Base-by-base conservation (phyloP, 2,329 filamentous ascomycete genomes). In the Pseudogymnoascus sp. region DNA sequence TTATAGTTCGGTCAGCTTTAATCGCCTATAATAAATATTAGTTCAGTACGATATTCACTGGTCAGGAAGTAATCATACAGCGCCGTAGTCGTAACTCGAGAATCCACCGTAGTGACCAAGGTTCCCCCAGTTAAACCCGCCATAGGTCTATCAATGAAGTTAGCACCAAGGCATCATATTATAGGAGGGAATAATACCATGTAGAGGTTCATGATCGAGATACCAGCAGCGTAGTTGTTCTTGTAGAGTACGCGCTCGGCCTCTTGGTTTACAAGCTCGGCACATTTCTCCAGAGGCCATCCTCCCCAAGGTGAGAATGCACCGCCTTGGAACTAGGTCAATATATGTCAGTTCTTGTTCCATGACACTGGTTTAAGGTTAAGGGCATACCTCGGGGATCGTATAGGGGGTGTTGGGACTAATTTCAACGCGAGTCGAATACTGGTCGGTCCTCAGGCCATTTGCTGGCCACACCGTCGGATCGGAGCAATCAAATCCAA, bases 71-170 rank as follows among this genome's bases (percentile, higher is more conserved):
- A 21, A 33, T 12, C 49, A 55, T 55, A 55, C 79, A 6, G 80
- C 82, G 66, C 86, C 86, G 69, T 55, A 55, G 49, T 87, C 79
- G 41, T 81, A 80, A 0, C 78, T 79, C 0, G 79, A 82, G 65
- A 85, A 83, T 10, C 79, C 82, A 4, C 83, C 84, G 3, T 86
- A 82, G 65, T 90, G 83, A 0, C 88, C 87, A 4, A 90, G 73
- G 63, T 90, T 91, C 0, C 89, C 89, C 89, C 89, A 92, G 72
- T 92, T 93, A 0, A 89, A 91, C 4, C 89, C 89, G 11, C 90
- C 89, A 66, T 81, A 92, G 0, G 82, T 55, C 49, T 55, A 55
- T 14, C 82, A 86, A 82, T 85, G 33, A 1, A 31, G 41, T 66
- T 21, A 55, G 49, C 49, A 55, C 49, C 43, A 43, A 58, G n/a